Conservation (phyloP, 169 alveolate species). For the Plasmodium blacklocki region DNA sequence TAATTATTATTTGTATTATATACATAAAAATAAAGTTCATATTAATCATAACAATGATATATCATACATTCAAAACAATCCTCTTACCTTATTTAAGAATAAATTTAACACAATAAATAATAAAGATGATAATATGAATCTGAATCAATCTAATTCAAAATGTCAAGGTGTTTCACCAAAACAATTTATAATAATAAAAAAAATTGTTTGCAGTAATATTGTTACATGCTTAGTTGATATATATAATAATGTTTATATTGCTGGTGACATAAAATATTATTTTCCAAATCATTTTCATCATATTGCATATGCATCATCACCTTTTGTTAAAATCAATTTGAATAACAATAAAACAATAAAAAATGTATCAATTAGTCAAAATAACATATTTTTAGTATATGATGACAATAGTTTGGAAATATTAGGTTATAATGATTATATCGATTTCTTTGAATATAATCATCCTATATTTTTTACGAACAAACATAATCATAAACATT, state of each 20-base stretch:
- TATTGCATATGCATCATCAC: slow-evolving; percentile 72
- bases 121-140: slow-evolving; percentile 25
- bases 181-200: slow-evolving; percentile 70
- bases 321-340: slow-evolving; percentile 63
- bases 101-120: slow-evolving; percentile 36
- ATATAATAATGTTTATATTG: slow-evolving; percentile 37
- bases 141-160: slow-evolving; percentile 29
- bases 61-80: slow-evolving; percentile 47
- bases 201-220: slow-evolving; percentile 65
- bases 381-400: slow-evolving; percentile 66
- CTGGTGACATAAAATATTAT: slow-evolving; percentile 63
- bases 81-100: slow-evolving; percentile 65
- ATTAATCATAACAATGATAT: slow-evolving; percentile 60
- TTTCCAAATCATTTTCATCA: slow-evolving; percentile 69
- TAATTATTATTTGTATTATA: slow-evolving; percentile 63
- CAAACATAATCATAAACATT: slow-evolving; percentile 52
- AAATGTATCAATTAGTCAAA: slow-evolving; percentile 55
- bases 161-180: slow-evolving; percentile 51
- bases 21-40: slow-evolving; percentile 62
- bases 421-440: slow-evolving; percentile 71
- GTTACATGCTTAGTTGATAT: slow-evolving; percentile 65
- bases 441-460: slow-evolving; percentile 57
- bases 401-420: slow-evolving; percentile 55
- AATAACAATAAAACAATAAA: slow-evolving; percentile 51
- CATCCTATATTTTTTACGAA: slow-evolving; percentile 74